These are phyloP conservation scores for Psidium guajava DNA, from an alignment of 345 rosid genomes.

Conservation along the genomic window DNA sequence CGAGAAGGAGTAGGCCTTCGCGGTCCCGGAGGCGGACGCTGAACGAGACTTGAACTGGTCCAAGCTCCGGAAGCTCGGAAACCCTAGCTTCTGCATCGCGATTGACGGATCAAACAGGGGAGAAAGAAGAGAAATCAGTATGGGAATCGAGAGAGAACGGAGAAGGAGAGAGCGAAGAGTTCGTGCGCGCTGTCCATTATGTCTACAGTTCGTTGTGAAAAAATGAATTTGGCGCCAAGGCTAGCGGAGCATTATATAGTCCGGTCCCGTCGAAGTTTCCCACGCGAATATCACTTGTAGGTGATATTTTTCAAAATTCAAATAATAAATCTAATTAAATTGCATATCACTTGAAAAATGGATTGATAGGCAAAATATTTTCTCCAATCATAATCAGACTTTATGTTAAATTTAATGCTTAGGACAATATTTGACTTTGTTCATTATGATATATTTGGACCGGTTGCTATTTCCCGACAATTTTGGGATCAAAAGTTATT, in stretches of 20 bases:
- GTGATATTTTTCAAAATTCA: not conserved
- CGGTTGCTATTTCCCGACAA: too few relatives aligned
- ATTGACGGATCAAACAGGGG: not conserved
- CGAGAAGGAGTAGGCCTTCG: slow-evolving; percentile 44
- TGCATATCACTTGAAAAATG: not conserved
- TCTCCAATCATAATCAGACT: not conserved
- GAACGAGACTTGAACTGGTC: slow-evolving; percentile 45
- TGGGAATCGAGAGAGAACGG: not conserved
- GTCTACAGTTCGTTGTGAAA: not conserved
- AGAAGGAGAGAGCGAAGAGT: not conserved
- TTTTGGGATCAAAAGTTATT: too few relatives aligned
- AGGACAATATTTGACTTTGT: not conserved
- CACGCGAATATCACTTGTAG: not conserved
- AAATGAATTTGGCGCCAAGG: not conserved
- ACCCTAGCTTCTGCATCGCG: slow-evolving; percentile 66
- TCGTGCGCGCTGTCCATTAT: not conserved
- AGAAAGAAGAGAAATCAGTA: not conserved
- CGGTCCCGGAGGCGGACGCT: slow-evolving; percentile 22
- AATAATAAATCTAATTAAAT: not conserved
- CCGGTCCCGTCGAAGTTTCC: not conserved
- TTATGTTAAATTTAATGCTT: not conserved
- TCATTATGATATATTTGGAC: not conserved
- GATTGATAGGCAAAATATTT: not conserved
- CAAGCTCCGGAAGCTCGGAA: slow-evolving; percentile 59
- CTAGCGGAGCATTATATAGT: not conserved